Evolutionary conservation across 2,329 filamentous ascomycete genomes (phyloP).

Genomic region (Cladobotryum mycophilum): DNA sequence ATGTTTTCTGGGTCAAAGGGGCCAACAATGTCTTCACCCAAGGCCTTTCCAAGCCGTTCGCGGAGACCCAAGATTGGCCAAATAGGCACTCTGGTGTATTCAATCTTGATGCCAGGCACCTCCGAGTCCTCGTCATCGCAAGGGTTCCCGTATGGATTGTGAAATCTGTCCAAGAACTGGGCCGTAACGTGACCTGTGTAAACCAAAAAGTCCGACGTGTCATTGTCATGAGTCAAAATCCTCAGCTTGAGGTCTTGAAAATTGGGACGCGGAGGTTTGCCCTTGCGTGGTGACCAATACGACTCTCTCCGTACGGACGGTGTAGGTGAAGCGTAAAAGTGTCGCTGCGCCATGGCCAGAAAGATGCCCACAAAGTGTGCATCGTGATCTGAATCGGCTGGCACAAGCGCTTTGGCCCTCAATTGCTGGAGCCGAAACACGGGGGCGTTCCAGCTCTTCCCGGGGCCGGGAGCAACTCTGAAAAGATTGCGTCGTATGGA

Average conservation of each 20-base stretch:
- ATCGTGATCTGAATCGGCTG: constrained; percentile 45
- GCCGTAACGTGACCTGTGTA: constrained; percentile 45
- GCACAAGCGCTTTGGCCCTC: constrained; percentile 41
- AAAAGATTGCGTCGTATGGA: constrained; percentile 42
- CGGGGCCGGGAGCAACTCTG: constrained; percentile 37
- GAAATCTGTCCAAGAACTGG: constrained; percentile 44
- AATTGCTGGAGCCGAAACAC: constrained; percentile 42
- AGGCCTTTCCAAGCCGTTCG: constrained; percentile 47
- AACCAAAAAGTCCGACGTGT: constrained; percentile 44
- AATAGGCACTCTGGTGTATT: constrained; percentile 42
- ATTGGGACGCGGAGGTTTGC: constrained; percentile 21
- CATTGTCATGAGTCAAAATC: constrained; percentile 45
- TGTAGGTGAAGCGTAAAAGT: constrained; percentile 37
- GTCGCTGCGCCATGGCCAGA: constrained; percentile 51
- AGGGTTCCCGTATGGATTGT: constrained; percentile 39
- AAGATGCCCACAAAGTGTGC: constrained; percentile 46
- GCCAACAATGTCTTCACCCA: constrained; percentile 46
- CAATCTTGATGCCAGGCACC: constrained; percentile 36
- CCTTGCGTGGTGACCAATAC: constrained; percentile 18
- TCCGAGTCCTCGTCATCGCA: constrained; percentile 18
- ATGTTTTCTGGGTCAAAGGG: constrained; percentile 33
- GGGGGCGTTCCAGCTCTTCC: constrained; percentile 36
- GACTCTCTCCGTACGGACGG: constrained; percentile 19
- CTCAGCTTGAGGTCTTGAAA: constrained; percentile 45
- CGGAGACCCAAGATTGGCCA: constrained; percentile 51